Conservation (phyloP, 768 basidiomycete species). For the Melanogaster broomeanus region DNA sequence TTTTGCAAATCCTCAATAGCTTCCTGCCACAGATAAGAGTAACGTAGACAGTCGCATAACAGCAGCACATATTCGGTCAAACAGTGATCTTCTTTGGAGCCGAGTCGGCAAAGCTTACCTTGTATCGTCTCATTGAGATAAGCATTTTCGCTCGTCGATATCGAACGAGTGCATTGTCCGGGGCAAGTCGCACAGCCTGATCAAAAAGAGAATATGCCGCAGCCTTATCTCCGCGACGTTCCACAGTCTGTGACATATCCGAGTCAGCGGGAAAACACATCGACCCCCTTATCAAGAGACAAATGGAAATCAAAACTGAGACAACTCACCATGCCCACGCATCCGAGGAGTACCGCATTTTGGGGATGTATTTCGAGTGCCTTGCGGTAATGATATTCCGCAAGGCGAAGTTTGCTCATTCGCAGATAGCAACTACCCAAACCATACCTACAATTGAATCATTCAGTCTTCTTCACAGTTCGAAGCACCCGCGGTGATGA, state of each 20-base stretch:
- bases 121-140: slow-evolving; percentile 80
- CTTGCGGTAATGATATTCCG: slow-evolving; percentile 95
- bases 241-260: slow-evolving; percentile 71
- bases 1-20: slow-evolving; percentile 82
- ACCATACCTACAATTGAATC: slow-evolving; percentile 78
- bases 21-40: slow-evolving; percentile 48
- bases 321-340: slow-evolving; percentile 88
- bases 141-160: slow-evolving; percentile 93
- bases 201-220: slow-evolving; percentile 81
- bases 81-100: slow-evolving; percentile 33
- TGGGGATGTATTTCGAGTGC: slow-evolving; percentile 91
- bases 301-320: slow-evolving; percentile 4
- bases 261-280: slow-evolving; percentile 11
- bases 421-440: slow-evolving; percentile 94
- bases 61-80: slow-evolving; percentile 1
- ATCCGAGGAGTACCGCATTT: slow-evolving; percentile 94
- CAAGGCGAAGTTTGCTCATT: slow-evolving; percentile 89
- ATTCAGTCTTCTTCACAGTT: slow-evolving; percentile 21
- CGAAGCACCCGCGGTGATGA: background rate
- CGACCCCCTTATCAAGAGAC: slow-evolving; percentile 19
- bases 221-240: slow-evolving; percentile 77
- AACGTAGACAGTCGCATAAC: slow-evolving; percentile 18
- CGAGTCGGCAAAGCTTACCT: slow-evolving; percentile 54
- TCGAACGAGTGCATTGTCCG: slow-evolving; percentile 89
- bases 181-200: slow-evolving; percentile 74